These are phyloP conservation scores for Crepidotus sp. DNA, from an alignment of 1,284 basidiomycete species.

Conservation along the genomic window DNA sequence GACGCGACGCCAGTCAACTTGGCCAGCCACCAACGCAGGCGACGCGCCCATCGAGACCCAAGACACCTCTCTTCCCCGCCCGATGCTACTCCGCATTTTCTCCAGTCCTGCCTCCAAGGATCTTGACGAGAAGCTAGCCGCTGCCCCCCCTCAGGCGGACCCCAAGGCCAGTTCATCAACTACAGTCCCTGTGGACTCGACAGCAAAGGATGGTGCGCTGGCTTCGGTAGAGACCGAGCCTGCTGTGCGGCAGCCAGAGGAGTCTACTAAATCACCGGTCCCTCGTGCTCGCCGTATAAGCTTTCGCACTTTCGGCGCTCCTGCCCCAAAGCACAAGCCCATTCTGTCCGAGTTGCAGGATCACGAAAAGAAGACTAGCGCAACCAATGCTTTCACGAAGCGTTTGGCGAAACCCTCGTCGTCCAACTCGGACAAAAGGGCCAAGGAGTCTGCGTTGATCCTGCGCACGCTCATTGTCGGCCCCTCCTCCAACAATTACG, in stretches of 20 bases:
- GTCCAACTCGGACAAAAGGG: slow-evolving; percentile 46
- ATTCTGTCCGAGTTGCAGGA: slow-evolving; percentile 30
- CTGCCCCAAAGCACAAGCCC: slow-evolving; percentile 24
- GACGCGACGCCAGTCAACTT: too few relatives aligned
- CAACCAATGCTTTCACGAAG: slow-evolving; percentile 28
- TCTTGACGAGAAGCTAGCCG: not conserved
- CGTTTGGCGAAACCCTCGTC: slow-evolving; percentile 25
- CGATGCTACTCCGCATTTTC: slow-evolving; percentile 10
- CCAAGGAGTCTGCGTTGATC: slow-evolving; percentile 52
- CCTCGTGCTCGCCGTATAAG: slow-evolving; percentile 14
- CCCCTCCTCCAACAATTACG: slow-evolving; percentile 26
- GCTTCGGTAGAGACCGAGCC: not conserved
- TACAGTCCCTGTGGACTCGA: not conserved
- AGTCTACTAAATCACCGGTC: slow-evolving; percentile 5
- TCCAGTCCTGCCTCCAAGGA: slow-evolving; percentile 9
- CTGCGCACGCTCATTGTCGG: slow-evolving; percentile 65
- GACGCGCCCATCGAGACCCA: too few relatives aligned
- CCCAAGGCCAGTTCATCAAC: slow-evolving; percentile 3
- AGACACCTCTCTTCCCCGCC: too few relatives aligned
- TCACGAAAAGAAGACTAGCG: slow-evolving; percentile 32
- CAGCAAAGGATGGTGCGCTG: not conserved
- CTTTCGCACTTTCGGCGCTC: slow-evolving; percentile 13
- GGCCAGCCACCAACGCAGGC: too few relatives aligned
- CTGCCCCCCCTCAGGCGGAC: slow-evolving; percentile 3
- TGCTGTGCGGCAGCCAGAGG: not conserved